A percentile compares a stretch with the other conserved stretches of the same genome.
These are phyloP conservation scores for Colletotrichum melonis DNA, from an alignment of 2,329 filamentous ascomycete species.

Conservation along the genomic window DNA sequence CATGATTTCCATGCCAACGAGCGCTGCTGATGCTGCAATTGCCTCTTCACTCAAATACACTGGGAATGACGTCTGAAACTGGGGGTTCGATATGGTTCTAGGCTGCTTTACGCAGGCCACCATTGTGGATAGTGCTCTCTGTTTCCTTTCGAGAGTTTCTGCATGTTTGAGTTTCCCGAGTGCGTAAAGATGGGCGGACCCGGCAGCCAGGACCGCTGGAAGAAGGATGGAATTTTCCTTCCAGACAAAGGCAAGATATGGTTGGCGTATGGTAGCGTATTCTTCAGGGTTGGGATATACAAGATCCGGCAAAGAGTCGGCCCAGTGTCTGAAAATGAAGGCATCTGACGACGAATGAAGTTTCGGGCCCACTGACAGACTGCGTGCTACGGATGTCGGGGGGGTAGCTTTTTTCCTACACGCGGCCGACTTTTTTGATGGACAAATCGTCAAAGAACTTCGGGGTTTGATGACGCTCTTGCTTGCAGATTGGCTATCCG, in stretches of 20 bases:
- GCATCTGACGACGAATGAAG: slow-evolving; percentile 13
- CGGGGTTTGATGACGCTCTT: slow-evolving; percentile 9
- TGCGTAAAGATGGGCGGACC: slow-evolving; percentile 14
- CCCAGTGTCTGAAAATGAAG: slow-evolving; percentile 28
- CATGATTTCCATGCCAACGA: slow-evolving; percentile 25
- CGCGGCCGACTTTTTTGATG: neutral
- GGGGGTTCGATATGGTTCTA: too few species aligned
- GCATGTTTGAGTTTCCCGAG: neutral
- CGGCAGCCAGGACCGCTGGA: slow-evolving; percentile 8
- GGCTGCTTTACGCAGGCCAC: slow-evolving; percentile 7
- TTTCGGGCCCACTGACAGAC: neutral
- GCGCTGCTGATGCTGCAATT: slow-evolving; percentile 20
- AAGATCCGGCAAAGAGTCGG: slow-evolving; percentile 9
- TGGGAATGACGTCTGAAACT: neutral
- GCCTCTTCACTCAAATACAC: slow-evolving; percentile 9
- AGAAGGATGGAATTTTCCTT: slow-evolving; percentile 10
- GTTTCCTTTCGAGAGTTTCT: slow-evolving; percentile 25
- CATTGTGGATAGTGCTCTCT: slow-evolving; percentile 16
- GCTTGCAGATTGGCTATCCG: neutral
- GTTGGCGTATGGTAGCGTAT: slow-evolving; percentile 9
- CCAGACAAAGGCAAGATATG: slow-evolving; percentile 22
- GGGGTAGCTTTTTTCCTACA: neutral
- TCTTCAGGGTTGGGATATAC: slow-evolving; percentile 22
- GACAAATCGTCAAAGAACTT: neutral
- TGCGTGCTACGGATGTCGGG: neutral